Evolutionary conservation across 768 basidiomycete genomes (phyloP).

Genomic region (Podaxis rugospora): DNA sequence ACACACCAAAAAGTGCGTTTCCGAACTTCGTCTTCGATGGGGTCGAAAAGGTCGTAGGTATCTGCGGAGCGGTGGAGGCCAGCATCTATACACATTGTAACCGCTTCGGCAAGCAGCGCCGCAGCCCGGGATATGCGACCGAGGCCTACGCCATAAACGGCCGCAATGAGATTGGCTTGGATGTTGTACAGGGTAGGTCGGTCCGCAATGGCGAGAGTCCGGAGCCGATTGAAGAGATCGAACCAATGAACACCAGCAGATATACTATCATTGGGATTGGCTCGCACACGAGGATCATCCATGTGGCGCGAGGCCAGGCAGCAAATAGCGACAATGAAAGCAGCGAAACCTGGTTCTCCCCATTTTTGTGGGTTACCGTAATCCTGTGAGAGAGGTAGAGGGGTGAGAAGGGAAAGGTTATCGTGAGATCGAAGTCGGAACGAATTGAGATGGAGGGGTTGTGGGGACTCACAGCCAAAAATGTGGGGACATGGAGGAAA

Average conservation of each 20-base stretch:
- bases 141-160: conserved; percentile 87
- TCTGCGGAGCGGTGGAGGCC: conserved; percentile 87
- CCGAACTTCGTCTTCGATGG: conserved; percentile 86
- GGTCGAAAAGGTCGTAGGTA: conserved; percentile 81
- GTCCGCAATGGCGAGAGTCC: conserved; percentile 87
- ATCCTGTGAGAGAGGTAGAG: conserved; percentile 44
- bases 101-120: conserved; percentile 78
- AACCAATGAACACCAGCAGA: conserved; percentile 91
- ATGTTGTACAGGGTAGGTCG: conserved; percentile 89
- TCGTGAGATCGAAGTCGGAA: conserved; percentile 5
- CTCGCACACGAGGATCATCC: conserved; percentile 85
- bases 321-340: conserved; percentile 90
- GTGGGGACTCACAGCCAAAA: conserved; percentile 56
- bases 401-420: background rate
- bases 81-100: conserved; percentile 85
- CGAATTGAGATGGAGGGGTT: conserved; percentile 4
- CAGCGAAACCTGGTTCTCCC: conserved; percentile 93
- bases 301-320: conserved; percentile 90
- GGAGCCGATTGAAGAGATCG: conserved; percentile 79
- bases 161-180: conserved; percentile 88
- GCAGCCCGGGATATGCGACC: conserved; percentile 88
- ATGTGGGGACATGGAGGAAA: conserved; percentile 88
- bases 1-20: conserved; percentile 97
- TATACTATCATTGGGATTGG: conserved; percentile 77
- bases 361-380: conserved; percentile 94